Conservation (phyloP, 2,329 filamentous ascomycete species). For the Fusarium coicis region DNA sequence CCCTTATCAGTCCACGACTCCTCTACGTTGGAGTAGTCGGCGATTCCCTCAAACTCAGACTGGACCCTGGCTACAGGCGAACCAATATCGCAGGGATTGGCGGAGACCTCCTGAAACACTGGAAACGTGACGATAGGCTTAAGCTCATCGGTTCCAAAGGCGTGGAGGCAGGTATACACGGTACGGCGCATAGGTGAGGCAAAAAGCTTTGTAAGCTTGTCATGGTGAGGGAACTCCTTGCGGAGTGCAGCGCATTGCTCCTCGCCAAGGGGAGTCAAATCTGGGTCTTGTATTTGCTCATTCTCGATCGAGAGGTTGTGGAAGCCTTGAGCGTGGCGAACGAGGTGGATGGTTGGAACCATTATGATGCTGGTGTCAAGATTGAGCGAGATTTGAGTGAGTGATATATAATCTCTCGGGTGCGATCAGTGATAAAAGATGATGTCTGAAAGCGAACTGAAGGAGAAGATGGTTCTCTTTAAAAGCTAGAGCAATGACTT, state of each 20-base stretch:
- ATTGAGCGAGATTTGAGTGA: not conserved
- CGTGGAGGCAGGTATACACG: constrained; percentile 78
- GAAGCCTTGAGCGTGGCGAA: constrained; percentile 81
- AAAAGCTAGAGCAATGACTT: not conserved
- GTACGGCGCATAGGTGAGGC: constrained; percentile 85
- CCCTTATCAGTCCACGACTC: constrained; percentile 79
- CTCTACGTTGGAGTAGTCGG: constrained; percentile 72
- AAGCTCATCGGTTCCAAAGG: constrained; percentile 67
- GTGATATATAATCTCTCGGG: not conserved
- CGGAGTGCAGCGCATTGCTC: constrained; percentile 76
- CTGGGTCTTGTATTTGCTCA: constrained; percentile 79
- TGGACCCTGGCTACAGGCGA: constrained; percentile 64
- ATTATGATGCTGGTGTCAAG: constrained; percentile 48
- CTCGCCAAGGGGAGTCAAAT: constrained; percentile 79
- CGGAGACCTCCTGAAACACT: constrained; percentile 81
- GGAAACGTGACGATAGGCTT: constrained; percentile 73
- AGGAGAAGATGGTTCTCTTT: not conserved
- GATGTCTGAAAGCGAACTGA: not conserved
- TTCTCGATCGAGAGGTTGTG: constrained; percentile 82
- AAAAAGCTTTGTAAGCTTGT: constrained; percentile 74
- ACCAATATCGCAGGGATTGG: constrained; percentile 81
- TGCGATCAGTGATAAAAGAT: not conserved
- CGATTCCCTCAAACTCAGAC: constrained; percentile 68
- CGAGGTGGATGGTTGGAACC: constrained; percentile 69
- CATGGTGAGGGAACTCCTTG: constrained; percentile 71